These are phyloP conservation scores for Pseudocercospora fuligena DNA, from an alignment of 2,329 filamentous ascomycete genomes.

Conservation along the genomic window DNA sequence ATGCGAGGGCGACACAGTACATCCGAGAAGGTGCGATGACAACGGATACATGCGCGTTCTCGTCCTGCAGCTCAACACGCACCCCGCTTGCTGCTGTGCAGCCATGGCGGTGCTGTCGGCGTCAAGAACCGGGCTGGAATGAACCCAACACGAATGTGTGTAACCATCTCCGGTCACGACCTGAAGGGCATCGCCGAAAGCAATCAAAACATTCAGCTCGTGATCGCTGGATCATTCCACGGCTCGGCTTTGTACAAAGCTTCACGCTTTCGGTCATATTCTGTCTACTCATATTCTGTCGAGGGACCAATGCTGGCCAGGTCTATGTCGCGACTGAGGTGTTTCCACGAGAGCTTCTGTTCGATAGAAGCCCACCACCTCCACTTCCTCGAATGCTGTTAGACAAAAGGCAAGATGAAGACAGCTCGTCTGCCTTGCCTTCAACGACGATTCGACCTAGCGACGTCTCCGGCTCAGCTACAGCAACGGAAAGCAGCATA, in stretches of 20 bases:
- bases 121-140: constrained; percentile 31
- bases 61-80: constrained; percentile 35
- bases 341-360: constrained; percentile 31
- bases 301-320: constrained; percentile 27
- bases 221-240: constrained; percentile 9
- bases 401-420: constrained; percentile 31
- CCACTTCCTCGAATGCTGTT: constrained; percentile 31
- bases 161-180: constrained; percentile 24
- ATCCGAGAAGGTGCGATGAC: constrained; percentile 36
- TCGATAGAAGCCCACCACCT: constrained; percentile 37
- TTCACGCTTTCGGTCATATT: constrained; percentile 27
- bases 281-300: constrained; percentile 32
- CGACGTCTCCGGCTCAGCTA: constrained; percentile 22
- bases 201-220: constrained; percentile 19
- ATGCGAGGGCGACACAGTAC: constrained; percentile 30
- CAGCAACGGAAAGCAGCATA: constrained; percentile 25
- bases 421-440: constrained; percentile 22
- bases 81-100: constrained; percentile 30
- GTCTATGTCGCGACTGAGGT: constrained; percentile 25
- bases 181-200: constrained; percentile 21
- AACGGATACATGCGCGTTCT: constrained; percentile 28
- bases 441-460: constrained; percentile 23
- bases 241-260: constrained; percentile 2
- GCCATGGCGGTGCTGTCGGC: constrained; percentile 21
- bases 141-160: constrained; percentile 30